Conservation (phyloP, 2,329 filamentous ascomycete species). For the Aspergillus fructus region DNA sequence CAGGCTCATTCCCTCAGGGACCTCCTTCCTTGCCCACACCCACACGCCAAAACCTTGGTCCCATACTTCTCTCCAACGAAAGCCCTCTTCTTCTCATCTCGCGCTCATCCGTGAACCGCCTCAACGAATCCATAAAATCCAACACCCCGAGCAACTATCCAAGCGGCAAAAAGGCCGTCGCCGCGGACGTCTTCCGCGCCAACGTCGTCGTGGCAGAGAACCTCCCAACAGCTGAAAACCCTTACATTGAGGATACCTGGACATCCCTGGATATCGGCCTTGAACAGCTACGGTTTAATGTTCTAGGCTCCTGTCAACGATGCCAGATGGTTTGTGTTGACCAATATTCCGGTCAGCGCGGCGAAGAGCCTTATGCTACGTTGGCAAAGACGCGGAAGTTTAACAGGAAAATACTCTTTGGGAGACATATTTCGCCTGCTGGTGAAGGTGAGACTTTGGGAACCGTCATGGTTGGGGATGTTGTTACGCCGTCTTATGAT, state of each 20-base stretch:
- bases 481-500: conserved; percentile 32
- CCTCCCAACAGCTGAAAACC: conserved; percentile 47
- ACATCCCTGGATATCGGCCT: conserved; percentile 63
- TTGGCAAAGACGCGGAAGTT: conserved; percentile 82
- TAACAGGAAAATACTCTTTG: conserved; percentile 85
- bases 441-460: conserved; percentile 22
- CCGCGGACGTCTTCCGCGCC: conserved; percentile 77
- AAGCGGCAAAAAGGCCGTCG: conserved; percentile 53
- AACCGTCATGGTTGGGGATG: conserved; percentile 43
- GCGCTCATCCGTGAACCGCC: conserved; percentile 70
- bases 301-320: conserved; percentile 79
- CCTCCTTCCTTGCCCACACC: conserved; percentile 49
- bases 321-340: conserved; percentile 98
- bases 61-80: conserved; percentile 85
- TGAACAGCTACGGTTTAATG: conserved; percentile 43
- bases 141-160: conserved; percentile 38
- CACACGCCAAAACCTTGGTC: conserved; percentile 34
- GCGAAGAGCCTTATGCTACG: conserved; percentile 84
- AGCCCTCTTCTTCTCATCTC: conserved; percentile 88
- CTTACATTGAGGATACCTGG: conserved; percentile 85
- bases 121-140: conserved; percentile 71
- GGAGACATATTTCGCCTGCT: conserved; percentile 63
- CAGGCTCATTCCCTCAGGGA: conserved; percentile 54
- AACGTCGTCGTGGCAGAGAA: conserved; percentile 74
- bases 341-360: conserved; percentile 73